Evolutionary conservation across 2,329 filamentous ascomycete genomes (phyloP), one percentile per base, ranked within the genome.

Genomic region (Pestalotiopsis sp.): DNA sequence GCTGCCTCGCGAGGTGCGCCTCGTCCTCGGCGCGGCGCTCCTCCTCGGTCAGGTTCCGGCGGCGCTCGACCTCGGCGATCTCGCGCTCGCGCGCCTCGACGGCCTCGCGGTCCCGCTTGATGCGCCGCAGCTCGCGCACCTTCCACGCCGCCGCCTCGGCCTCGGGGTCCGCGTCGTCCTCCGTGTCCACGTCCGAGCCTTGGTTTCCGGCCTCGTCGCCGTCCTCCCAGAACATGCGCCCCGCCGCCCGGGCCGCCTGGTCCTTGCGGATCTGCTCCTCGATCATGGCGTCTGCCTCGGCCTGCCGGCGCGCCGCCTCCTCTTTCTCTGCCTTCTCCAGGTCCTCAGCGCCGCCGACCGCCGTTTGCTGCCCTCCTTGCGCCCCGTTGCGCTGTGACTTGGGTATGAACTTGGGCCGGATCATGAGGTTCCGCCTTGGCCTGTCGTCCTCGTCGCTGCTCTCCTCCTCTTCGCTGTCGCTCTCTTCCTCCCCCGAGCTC

Each of bases 71-170:
- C 81, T 98, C 95, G 66, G 94, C 96, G 59, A 92, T 87, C 81
- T 98, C 95, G 71, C 89, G 89, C 83, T 99, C 96, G 41, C 90
- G 89, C 72, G 87, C 88, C 78, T 97, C 94, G 74, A 99, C 95
- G 2, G 90, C 90, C 74, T 94, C 91, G 31, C 96, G 90, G 74
- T 96, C 93, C 65, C 96, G 90, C 82, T 95, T 95, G 73, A 98
- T 90, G 9, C 96, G 92, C 80, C 91, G 92, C 57, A 99, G 86
- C 82, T 99, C 96, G 63, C 96, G 91, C 64, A 99, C 86, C 78
- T 95, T 96, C 95, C 96, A 99, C 0, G 95, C 94, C 6, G 94
- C 94, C 71, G 92, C 89, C 80, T 99, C 96, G 7, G 93, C 94
- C 71, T 92, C 94, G 0, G 93, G 93, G 78, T 98, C 94, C 3